These are phyloP conservation scores for Iberis pinnata DNA, from an alignment of 345 rosid species.

Conservation along the genomic window DNA sequence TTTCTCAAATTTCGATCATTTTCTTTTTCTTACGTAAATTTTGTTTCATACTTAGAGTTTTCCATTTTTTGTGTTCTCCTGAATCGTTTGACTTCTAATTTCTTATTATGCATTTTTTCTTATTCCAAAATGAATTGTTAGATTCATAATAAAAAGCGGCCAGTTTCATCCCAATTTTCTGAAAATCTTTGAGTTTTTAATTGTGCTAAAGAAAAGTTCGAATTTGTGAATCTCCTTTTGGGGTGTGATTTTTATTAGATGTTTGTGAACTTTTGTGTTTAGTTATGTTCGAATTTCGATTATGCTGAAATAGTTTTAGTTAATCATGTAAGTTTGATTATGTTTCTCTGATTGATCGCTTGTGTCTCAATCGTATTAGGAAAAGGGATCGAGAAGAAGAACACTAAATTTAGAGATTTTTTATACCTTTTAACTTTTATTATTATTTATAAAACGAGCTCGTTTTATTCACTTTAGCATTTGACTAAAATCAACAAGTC, in stretches of 20 bases:
- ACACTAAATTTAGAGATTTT: too few species aligned
- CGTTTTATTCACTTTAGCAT: too few species aligned
- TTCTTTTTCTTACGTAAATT: conserved; percentile 13
- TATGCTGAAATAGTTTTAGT: background rate
- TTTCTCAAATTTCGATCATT: conserved; percentile 19
- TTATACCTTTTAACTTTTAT: too few species aligned
- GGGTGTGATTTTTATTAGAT: conserved; percentile 1
- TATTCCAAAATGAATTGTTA: conserved; percentile 1
- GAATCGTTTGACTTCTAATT: conserved; percentile 21
- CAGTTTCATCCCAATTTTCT: conserved; percentile 6
- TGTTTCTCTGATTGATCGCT: conserved; percentile 10
- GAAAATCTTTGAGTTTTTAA: background rate
- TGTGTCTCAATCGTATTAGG: background rate
- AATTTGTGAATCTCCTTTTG: conserved; percentile 1
- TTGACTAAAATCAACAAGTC: too few species aligned
- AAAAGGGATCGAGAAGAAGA: background rate
- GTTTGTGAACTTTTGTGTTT: background rate
- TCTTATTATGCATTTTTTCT: conserved; percentile 3
- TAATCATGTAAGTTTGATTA: conserved; percentile 14
- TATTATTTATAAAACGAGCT: too few species aligned
- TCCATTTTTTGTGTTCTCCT: background rate
- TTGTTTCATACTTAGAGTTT: background rate
- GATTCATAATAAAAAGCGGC: background rate
- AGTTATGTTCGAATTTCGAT: background rate
- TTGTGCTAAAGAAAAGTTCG: background rate